A percentile compares a stretch with the other conserved stretches of the same genome.
Evolutionary conservation across 805 yeast genomes (phyloP).

Genomic region (Metschnikowia reukaufii): DNA sequence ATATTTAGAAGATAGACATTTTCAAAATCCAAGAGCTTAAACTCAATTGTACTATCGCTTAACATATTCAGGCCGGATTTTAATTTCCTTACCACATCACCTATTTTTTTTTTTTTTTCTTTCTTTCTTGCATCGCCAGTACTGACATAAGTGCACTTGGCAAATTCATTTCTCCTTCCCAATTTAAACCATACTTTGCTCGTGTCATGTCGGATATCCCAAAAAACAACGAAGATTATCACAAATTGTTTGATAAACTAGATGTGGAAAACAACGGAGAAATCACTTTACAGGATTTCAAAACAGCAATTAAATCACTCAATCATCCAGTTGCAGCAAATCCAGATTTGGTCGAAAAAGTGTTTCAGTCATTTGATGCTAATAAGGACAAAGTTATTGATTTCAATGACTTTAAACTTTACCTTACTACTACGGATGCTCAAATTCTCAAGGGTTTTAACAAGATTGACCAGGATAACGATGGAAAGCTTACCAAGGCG

Average conservation of each 20-base stretch:
- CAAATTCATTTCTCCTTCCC: background rate
- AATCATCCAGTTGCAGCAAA: constrained; percentile 68
- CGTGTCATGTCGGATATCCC: constrained; percentile 4
- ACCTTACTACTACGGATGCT: constrained; percentile 64
- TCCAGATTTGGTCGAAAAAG: constrained; percentile 54
- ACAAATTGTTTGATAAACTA: constrained; percentile 33
- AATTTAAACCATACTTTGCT: background rate
- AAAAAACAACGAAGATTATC: constrained; percentile 27
- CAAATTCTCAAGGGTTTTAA: constrained; percentile 70
- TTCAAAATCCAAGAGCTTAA: background rate
- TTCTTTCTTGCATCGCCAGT: background rate
- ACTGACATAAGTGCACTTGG: constrained; percentile 2
- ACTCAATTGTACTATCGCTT: background rate
- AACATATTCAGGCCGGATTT: background rate
- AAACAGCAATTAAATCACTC: constrained; percentile 42
- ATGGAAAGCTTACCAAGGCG: constrained; percentile 62
- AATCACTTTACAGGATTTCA: constrained; percentile 49
- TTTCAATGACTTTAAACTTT: constrained; percentile 64
- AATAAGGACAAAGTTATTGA: constrained; percentile 58
- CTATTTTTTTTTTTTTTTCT: too few relatives aligned
- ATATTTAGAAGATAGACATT: too few relatives aligned
- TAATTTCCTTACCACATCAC: background rate
- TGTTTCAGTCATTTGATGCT: constrained; percentile 60
- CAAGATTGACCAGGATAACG: constrained; percentile 66
- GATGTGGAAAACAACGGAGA: constrained; percentile 46